Percentiles rank a stretch among this genome's conserved stretches.
These are phyloP conservation scores for Elsinoe necatrix DNA, from an alignment of 2,329 filamentous ascomycete species.

Conservation along the genomic window DNA sequence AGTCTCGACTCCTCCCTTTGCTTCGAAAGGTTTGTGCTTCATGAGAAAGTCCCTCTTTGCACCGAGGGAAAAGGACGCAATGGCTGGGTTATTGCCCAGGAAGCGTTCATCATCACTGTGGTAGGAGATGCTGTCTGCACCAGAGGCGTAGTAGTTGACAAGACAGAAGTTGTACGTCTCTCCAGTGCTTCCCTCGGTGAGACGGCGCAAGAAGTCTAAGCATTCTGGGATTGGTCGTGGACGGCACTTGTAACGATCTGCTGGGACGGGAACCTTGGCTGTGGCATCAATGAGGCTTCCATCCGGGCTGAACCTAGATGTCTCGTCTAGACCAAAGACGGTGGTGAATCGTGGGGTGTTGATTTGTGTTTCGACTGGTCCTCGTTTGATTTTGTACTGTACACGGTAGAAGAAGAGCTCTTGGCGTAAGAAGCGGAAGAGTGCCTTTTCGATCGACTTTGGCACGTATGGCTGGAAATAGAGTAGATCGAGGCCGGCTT, in stretches of 20 bases:
- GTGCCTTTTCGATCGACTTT: conserved; percentile 43
- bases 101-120: conserved; percentile 77
- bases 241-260: conserved; percentile 48
- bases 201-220: conserved; percentile 53
- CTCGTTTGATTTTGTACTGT: conserved; percentile 57
- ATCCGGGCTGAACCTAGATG: conserved; percentile 47
- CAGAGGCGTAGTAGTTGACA: conserved; percentile 75
- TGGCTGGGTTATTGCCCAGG: conserved; percentile 58
- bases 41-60: conserved; percentile 66
- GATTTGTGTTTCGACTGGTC: conserved; percentile 42
- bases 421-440: conserved; percentile 64
- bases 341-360: conserved; percentile 54
- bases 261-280: conserved; percentile 33
- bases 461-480: conserved; percentile 69
- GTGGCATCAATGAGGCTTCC: conserved; percentile 21
- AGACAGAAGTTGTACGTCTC: conserved; percentile 68
- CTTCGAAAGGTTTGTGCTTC: conserved; percentile 60
- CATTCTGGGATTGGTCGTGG: conserved; percentile 66
- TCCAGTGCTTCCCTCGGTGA: conserved; percentile 58
- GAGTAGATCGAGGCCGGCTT: conserved; percentile 62
- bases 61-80: conserved; percentile 67
- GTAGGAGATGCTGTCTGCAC: conserved; percentile 67
- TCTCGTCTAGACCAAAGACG: conserved; percentile 55
- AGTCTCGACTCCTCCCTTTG: conserved; percentile 26
- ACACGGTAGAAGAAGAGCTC: conserved; percentile 70